These are phyloP conservation scores for Lipomyces spencermartinsiae DNA, from an alignment of 805 yeast genomes.

Conservation along the genomic window DNA sequence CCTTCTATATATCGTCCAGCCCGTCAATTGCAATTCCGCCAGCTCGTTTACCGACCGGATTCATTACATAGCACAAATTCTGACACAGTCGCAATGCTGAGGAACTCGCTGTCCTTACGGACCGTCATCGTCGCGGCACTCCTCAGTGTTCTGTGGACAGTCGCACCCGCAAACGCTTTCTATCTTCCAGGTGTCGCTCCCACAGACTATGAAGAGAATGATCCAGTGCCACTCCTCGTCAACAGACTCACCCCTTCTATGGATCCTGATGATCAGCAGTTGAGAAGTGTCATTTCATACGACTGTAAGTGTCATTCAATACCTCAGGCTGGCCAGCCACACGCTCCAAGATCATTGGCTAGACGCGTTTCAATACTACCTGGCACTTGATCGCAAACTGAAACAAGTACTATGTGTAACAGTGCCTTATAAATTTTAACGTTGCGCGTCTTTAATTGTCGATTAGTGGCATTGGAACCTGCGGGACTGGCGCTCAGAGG, in stretches of 20 bases:
- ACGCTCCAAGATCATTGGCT: too few relatives aligned
- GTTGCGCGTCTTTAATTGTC: not conserved
- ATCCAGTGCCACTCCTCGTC: slow-evolving; percentile 76
- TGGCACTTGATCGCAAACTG: not conserved
- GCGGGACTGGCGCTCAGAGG: not conserved
- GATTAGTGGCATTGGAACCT: not conserved
- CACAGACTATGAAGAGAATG: slow-evolving; percentile 78
- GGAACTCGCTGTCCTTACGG: slow-evolving; percentile 6
- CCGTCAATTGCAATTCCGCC: not conserved
- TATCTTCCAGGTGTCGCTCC: slow-evolving; percentile 98
- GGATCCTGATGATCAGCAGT: slow-evolving; percentile 46
- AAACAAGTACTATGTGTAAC: not conserved
- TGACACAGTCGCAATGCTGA: slow-evolving; percentile 6
- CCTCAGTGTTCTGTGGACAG: slow-evolving; percentile 21
- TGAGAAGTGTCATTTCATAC: slow-evolving; percentile 46
- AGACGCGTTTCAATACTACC: not conserved
- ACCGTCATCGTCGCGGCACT: slow-evolving; percentile 7
- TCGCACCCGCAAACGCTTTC: slow-evolving; percentile 58
- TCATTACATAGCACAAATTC: not conserved
- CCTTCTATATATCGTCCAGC: not conserved
- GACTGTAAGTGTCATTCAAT: slow-evolving; percentile 44
- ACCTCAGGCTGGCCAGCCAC: not conserved
- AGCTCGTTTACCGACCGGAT: not conserved
- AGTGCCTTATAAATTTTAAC: not conserved
- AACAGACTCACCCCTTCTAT: slow-evolving; percentile 88